A percentile compares a stretch with the other conserved stretches of the same genome.
These are phyloP conservation scores for Penicillium sp. DNA, from an alignment of 2,329 filamentous ascomycete species.

Conservation along the genomic window DNA sequence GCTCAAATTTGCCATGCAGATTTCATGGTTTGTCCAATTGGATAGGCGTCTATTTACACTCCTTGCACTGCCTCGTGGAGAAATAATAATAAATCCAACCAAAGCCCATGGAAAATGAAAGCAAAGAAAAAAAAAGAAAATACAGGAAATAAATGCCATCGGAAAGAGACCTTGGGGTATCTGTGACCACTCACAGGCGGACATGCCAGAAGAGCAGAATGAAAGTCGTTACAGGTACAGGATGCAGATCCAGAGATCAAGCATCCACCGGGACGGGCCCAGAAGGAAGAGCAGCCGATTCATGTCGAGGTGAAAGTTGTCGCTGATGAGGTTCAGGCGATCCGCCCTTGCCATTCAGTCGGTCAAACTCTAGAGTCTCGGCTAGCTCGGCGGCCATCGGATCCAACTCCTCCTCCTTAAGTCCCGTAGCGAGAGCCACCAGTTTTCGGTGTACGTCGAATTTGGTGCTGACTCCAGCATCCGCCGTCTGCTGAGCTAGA, in stretches of 20 bases:
- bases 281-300: conserved; percentile 25
- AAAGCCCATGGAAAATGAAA: too few relatives aligned
- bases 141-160: conserved; percentile 5
- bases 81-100: too few relatives aligned
- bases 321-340: conserved; percentile 28
- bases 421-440: conserved; percentile 43
- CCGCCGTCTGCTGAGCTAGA: conserved; percentile 41
- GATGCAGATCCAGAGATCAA: conserved; percentile 12
- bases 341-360: conserved; percentile 34
- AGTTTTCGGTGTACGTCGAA: conserved; percentile 45
- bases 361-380: conserved; percentile 42
- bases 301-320: conserved; percentile 18
- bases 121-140: too few relatives aligned
- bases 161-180: conserved; percentile 25
- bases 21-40: too few relatives aligned
- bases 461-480: conserved; percentile 43
- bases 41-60: too few relatives aligned
- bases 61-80: too few relatives aligned
- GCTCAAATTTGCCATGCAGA: too few relatives aligned
- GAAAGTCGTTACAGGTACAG: conserved; percentile 16
- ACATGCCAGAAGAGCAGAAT: conserved; percentile 17
- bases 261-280: conserved; percentile 33
- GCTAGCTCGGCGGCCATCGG: conserved; percentile 44
- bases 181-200: conserved; percentile 23
- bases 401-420: conserved; percentile 45